These are phyloP conservation scores for Termitomyces sp. DNA, from an alignment of 1,284 basidiomycete species.

Conservation along the genomic window DNA sequence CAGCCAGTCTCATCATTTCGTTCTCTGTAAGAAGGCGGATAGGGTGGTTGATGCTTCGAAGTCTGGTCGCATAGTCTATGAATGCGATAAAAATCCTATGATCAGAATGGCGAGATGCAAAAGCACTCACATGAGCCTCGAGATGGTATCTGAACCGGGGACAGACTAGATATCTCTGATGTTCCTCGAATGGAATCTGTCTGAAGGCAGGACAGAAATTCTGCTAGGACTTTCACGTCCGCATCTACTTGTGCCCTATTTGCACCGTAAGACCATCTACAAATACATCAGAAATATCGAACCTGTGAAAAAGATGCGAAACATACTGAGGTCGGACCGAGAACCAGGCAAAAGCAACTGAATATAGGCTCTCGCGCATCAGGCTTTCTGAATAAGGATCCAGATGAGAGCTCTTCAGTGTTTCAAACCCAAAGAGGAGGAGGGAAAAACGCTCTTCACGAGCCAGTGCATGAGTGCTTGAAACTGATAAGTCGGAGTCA, in stretches of 20 bases:
- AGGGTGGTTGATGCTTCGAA: slow-evolving; percentile 66
- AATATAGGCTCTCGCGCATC: slow-evolving; percentile 75
- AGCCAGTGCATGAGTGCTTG: slow-evolving; percentile 86
- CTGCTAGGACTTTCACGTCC: slow-evolving; percentile 83
- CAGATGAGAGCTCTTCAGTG: slow-evolving; percentile 82
- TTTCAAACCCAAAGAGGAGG: slow-evolving; percentile 89
- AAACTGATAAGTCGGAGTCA: not conserved
- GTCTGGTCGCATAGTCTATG: slow-evolving; percentile 53
- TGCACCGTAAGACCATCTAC: slow-evolving; percentile 91
- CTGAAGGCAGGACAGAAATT: slow-evolving; percentile 77
- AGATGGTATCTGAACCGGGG: slow-evolving; percentile 44
- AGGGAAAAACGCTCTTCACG: slow-evolving; percentile 88
- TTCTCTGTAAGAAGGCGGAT: slow-evolving; percentile 85
- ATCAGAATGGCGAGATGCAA: not conserved
- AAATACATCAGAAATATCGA: not conserved
- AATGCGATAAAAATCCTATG: slow-evolving; percentile 11
- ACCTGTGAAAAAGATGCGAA: not conserved
- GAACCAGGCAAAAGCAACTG: slow-evolving; percentile 89
- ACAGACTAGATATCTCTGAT: slow-evolving; percentile 67
- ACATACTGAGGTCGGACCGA: slow-evolving; percentile 80
- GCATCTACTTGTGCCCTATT: slow-evolving; percentile 86
- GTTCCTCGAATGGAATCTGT: slow-evolving; percentile 67
- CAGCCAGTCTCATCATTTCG: slow-evolving; percentile 80
- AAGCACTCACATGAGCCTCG: slow-evolving; percentile 41
- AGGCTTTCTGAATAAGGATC: slow-evolving; percentile 81